A percentile compares a stretch with the other conserved stretches of the same genome.
These are phyloP conservation scores for Saccharomyces uvarum DNA, from an alignment of 1,139 yeast genomes.

Conservation along the genomic window DNA sequence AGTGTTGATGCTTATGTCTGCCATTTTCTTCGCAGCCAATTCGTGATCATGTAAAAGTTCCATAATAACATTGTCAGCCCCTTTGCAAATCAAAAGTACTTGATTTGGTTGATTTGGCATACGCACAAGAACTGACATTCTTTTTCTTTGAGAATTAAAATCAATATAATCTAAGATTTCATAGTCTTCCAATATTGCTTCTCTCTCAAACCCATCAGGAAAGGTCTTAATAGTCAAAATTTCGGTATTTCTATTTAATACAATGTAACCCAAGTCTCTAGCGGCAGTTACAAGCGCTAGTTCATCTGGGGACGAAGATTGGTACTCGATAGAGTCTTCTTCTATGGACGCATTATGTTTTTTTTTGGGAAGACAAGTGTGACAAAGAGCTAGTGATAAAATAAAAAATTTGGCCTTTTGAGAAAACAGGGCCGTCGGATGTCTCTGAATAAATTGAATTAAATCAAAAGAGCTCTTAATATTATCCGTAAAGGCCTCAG, in stretches of 20 bases:
- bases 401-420: constrained; percentile 71
- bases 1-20: constrained; percentile 54
- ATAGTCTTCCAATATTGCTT: constrained; percentile 59
- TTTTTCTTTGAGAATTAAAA: constrained; percentile 77
- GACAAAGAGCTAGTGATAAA: constrained; percentile 77
- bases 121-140: constrained; percentile 83
- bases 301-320: constrained; percentile 95
- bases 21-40: constrained; percentile 54
- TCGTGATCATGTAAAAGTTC: constrained; percentile 57
- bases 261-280: constrained; percentile 82
- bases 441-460: constrained; percentile 56
- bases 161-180: constrained; percentile 74
- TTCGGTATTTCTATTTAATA: constrained; percentile 57
- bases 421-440: constrained; percentile 67
- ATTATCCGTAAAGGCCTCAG: constrained; percentile 6
- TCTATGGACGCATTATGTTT: constrained; percentile 34
- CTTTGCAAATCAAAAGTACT: constrained; percentile 77
- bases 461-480: constrained; percentile 53
- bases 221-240: constrained; percentile 62
- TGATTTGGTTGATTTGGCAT: constrained; percentile 63
- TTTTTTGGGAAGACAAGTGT: constrained; percentile 73
- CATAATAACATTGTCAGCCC: constrained; percentile 89
- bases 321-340: constrained; percentile 54
- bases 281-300: constrained; percentile 91
- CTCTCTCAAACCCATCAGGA: constrained; percentile 68